Percentiles rank a stretch among this genome's conserved stretches.
Conservation (phyloP, 192 early-diverging fungal species). For the Dissophora ornata region DNA sequence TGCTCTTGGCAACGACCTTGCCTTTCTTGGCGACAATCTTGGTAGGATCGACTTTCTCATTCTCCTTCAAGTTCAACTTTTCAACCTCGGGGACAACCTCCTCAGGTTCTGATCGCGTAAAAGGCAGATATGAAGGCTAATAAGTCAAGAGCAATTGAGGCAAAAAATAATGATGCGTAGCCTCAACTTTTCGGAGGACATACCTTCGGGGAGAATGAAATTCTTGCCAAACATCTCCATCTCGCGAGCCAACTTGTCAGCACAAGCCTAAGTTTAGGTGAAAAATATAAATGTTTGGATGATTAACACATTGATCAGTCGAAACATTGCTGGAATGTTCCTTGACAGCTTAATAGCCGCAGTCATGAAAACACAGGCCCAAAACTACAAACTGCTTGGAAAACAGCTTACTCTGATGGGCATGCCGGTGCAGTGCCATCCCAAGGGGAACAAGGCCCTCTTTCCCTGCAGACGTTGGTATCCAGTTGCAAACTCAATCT, state of each 20-base stretch:
- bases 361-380: no score
- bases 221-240: constrained; percentile 84
- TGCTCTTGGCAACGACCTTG: constrained; percentile 91
- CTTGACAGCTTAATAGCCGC: no score
- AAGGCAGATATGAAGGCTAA: not conserved
- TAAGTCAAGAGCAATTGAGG: no score
- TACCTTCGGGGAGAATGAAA: constrained; percentile 41
- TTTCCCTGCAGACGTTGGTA: constrained; percentile 96
- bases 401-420: constrained; percentile 88
- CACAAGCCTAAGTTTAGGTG: constrained; percentile 74
- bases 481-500: constrained; percentile 94
- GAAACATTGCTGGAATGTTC: not conserved
- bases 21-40: constrained; percentile 81
- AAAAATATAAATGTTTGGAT: not conserved
- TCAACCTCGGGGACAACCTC: constrained; percentile 52
- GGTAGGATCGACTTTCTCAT: constrained; percentile 64
- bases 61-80: constrained; percentile 55
- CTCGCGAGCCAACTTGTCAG: constrained; percentile 88
- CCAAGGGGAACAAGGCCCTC: constrained; percentile 91
- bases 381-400: no score
- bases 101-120: constrained; percentile 32
- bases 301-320: no score
- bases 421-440: constrained; percentile 99
- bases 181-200: no score
- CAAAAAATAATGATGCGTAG: no score